Conservation (phyloP, 176 grass and related monocot species). For the Leersia perrieri region DNA sequence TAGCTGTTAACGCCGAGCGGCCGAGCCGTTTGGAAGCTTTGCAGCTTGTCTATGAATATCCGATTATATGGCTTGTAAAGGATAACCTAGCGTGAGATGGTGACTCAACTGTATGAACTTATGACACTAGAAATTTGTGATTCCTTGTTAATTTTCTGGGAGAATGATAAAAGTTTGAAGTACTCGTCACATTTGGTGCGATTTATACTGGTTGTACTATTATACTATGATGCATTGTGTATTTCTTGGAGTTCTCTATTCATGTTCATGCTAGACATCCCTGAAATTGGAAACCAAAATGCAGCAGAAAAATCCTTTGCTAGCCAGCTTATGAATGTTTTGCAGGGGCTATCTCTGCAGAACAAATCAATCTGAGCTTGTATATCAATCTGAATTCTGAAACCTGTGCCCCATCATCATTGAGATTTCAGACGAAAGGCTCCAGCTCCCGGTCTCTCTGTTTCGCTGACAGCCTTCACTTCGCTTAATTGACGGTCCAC, state of each 20-base stretch:
- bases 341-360: no score
- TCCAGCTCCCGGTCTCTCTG: no score
- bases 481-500: no score
- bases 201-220: not conserved
- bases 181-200: not conserved
- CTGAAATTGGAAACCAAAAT: not conserved
- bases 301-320: not conserved
- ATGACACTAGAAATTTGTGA: not conserved
- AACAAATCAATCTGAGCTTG: no score
- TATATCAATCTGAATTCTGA: no score
- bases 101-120: not conserved
- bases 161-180: not conserved
- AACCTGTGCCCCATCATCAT: no score
- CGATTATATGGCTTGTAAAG: slow-evolving; percentile 23
- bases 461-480: no score
- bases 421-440: no score
- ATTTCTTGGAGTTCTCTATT: not conserved
- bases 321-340: not conserved
- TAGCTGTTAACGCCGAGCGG: slow-evolving; percentile 3
- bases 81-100: not conserved
- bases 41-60: slow-evolving; percentile 16
- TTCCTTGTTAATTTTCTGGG: not conserved
- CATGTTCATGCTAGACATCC: not conserved
- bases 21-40: not conserved
- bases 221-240: not conserved